phyloP scores from a whole-genome alignment of 495 filamentous ascomycete genomes.

The Xylaria palmicola region DNA sequence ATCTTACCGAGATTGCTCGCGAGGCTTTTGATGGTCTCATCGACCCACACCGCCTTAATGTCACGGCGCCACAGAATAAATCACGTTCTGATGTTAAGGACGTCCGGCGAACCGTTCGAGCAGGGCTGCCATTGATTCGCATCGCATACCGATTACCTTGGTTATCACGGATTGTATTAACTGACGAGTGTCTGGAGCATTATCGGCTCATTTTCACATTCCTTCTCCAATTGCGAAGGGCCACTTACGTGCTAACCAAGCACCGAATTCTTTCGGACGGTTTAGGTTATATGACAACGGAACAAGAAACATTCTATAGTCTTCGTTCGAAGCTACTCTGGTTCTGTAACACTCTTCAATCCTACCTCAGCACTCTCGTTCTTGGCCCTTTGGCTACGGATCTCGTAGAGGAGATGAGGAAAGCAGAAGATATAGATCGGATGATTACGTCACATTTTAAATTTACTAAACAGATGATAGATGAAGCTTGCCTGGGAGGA shows the following conservation, averaged over 20 bases:
- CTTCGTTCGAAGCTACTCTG: slow-evolving; percentile 75
- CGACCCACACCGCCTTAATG: slow-evolving; percentile 58
- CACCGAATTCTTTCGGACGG: slow-evolving; percentile 45
- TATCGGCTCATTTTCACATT: slow-evolving; percentile 75
- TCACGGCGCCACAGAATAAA: slow-evolving; percentile 47
- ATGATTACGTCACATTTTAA: slow-evolving; percentile 70
- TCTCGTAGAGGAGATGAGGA: slow-evolving; percentile 54
- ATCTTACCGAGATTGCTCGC: slow-evolving; percentile 76
- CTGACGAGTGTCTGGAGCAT: slow-evolving; percentile 52
- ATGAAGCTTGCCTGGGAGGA: slow-evolving; percentile 64
- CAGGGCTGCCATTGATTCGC: slow-evolving; percentile 54
- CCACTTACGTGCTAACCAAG: slow-evolving; percentile 65
- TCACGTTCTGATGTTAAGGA: slow-evolving; percentile 32
- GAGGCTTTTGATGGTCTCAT: slow-evolving; percentile 60
- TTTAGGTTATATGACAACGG: slow-evolving; percentile 20
- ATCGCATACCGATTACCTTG: slow-evolving; percentile 70
- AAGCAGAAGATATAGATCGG: slow-evolving; percentile 72
- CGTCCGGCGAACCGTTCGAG: slow-evolving; percentile 44
- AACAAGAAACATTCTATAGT: slow-evolving; percentile 54
- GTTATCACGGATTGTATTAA: slow-evolving; percentile 83
- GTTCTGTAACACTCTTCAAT: slow-evolving; percentile 72
- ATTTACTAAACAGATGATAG: slow-evolving; percentile 61
- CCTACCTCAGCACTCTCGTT: slow-evolving; percentile 72
- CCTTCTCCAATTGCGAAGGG: slow-evolving; percentile 72
- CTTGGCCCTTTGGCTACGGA: slow-evolving; percentile 55